phyloP scores from a whole-genome alignment of 345 rosid species.

The Eucalyptus victrix region DNA sequence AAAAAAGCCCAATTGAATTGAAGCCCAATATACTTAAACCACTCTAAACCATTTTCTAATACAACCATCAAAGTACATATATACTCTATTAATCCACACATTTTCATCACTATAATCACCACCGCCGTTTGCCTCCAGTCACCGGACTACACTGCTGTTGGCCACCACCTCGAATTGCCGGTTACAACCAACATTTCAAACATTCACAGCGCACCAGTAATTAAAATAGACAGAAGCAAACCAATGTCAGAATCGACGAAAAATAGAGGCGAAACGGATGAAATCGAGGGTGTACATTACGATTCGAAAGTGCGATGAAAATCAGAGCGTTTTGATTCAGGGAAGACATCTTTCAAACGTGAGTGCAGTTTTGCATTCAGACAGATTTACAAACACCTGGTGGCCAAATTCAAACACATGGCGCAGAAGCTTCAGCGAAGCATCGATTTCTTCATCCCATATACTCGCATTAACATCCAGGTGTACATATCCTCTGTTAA shows the following conservation, averaged over 20 bases:
- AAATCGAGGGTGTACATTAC: not conserved
- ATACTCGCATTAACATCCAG: fast-evolving
- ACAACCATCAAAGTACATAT: not conserved
- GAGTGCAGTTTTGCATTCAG: not conserved
- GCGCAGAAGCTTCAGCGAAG: not conserved
- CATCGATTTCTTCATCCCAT: not conserved
- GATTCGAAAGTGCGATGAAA: too few species aligned
- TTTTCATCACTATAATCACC: not conserved
- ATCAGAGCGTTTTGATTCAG: not conserved
- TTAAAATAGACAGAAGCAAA: not conserved
- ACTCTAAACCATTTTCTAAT: not conserved
- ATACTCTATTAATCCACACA: not conserved
- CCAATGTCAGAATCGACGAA: not conserved
- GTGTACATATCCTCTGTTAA: not conserved
- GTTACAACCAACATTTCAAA: not conserved
- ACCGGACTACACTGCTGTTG: not conserved
- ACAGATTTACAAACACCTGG: not conserved
- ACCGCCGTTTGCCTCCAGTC: not conserved
- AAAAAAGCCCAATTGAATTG: not conserved
- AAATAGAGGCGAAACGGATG: not conserved
- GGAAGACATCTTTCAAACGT: not conserved
- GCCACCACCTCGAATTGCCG: not conserved
- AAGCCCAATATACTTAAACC: not conserved
- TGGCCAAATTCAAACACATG: fast-evolving
- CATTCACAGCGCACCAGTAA: not conserved